Percentiles rank a stretch among this genome's conserved stretches.
phyloP scores from a whole-genome alignment of 2,329 filamentous ascomycete genomes.

The Beauveria scarabaeidicola region DNA sequence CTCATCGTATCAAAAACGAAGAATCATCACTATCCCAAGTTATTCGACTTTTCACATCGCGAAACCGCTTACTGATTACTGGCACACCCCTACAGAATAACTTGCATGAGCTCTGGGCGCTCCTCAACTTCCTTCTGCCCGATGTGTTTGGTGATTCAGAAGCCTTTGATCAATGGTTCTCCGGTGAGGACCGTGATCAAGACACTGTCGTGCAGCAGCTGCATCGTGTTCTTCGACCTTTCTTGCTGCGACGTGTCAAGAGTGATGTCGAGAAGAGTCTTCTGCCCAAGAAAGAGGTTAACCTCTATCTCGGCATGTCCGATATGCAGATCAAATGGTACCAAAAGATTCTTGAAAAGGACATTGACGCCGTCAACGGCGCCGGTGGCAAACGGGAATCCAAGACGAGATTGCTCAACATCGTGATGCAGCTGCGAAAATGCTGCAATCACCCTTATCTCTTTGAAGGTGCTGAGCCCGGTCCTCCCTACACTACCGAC shows the following conservation, averaged over 20 bases:
- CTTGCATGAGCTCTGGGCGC: slow-evolving; percentile 91
- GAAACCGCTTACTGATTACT: slow-evolving; percentile 90
- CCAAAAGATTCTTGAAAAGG: slow-evolving; percentile 96
- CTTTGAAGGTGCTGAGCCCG: slow-evolving; percentile 94
- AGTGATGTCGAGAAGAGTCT: slow-evolving; percentile 96
- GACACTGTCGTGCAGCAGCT: slow-evolving; percentile 94
- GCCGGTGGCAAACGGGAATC: slow-evolving; percentile 94
- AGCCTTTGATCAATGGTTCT: slow-evolving; percentile 98
- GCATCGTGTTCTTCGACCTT: slow-evolving; percentile 85
- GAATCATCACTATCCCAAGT: slow-evolving; percentile 95
- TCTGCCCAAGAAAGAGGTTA: slow-evolving; percentile 93
- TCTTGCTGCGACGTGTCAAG: slow-evolving; percentile 92
- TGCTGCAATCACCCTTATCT: slow-evolving; percentile 98
- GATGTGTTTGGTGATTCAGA: slow-evolving; percentile 96
- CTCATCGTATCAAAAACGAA: slow-evolving; percentile 98
- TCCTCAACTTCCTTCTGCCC: slow-evolving; percentile 94
- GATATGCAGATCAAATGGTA: slow-evolving; percentile 99
- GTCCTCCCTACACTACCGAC: slow-evolving; percentile 95
- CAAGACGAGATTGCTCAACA: slow-evolving; percentile 93
- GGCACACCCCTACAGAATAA: slow-evolving; percentile 98
- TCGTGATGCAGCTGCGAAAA: slow-evolving; percentile 98
- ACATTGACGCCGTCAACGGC: slow-evolving; percentile 97
- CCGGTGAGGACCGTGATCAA: slow-evolving; percentile 78
- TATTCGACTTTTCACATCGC: slow-evolving; percentile 90
- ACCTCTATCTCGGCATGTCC: slow-evolving; percentile 95